Conservation (phyloP, 2,329 filamentous ascomycete species). For the Aspergillus sojae region DNA sequence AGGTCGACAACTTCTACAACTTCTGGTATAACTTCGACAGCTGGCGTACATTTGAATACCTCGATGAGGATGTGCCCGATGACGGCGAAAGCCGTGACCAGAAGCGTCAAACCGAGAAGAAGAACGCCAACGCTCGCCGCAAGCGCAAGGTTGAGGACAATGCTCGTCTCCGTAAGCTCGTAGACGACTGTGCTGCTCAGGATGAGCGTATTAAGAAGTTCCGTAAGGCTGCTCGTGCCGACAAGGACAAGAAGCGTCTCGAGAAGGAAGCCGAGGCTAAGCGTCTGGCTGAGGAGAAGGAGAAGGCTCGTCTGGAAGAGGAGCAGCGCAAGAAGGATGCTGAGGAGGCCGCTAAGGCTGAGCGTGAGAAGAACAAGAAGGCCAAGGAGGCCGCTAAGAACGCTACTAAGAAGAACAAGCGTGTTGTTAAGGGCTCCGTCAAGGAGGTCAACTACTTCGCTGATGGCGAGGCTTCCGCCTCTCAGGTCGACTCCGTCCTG, state of each 20-base stretch:
- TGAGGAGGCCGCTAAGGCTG: conserved; percentile 81
- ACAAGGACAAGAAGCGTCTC: conserved; percentile 92
- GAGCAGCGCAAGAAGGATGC: conserved; percentile 78
- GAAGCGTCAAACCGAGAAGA: conserved; percentile 96
- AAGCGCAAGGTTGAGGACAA: conserved; percentile 99
- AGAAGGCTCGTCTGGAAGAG: conserved; percentile 80
- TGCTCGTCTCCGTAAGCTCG: conserved; percentile 80
- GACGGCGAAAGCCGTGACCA: conserved; percentile 99
- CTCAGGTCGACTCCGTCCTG: conserved; percentile 79
- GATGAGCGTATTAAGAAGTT: conserved; percentile 99
- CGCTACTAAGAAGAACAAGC: conserved; percentile 99
- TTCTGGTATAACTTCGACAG: conserved; percentile 99
- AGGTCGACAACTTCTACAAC: conserved; percentile 97
- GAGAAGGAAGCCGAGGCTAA: conserved; percentile 93
- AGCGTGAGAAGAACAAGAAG: conserved; percentile 87
- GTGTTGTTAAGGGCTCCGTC: conserved; percentile 86
- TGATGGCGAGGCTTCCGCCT: conserved; percentile 69
- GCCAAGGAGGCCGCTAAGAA: conserved; percentile 98
- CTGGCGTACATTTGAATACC: conserved; percentile 97
- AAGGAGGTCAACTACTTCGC: conserved; percentile 99
- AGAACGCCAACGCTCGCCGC: conserved; percentile 95
- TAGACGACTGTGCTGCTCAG: conserved; percentile 80
- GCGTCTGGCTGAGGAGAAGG: conserved; percentile 80
- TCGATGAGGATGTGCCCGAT: conserved; percentile 97
- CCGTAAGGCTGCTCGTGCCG: conserved; percentile 84